Conservation (phyloP, 495 filamentous ascomycete genomes). For the Coniosporium apollinis region DNA sequence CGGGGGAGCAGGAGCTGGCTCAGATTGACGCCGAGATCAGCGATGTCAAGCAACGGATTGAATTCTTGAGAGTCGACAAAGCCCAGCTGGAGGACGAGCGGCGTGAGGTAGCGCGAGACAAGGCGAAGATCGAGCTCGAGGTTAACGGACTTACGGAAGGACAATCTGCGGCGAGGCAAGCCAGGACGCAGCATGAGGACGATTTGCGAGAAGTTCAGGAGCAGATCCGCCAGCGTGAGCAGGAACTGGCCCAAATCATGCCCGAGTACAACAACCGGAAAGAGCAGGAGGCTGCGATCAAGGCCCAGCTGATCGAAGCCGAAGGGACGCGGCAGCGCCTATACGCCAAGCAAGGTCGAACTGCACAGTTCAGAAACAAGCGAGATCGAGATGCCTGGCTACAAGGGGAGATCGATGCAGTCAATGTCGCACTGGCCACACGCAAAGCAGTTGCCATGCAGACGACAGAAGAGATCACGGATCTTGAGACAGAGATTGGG, state of each 20-base stretch:
- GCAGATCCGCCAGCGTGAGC: conserved; percentile 60
- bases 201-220: conserved; percentile 57
- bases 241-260: conserved; percentile 50
- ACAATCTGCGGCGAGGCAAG: conserved; percentile 59
- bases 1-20: conserved; percentile 66
- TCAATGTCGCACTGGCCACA: conserved; percentile 52
- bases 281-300: conserved; percentile 51
- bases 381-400: conserved; percentile 75
- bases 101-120: conserved; percentile 54
- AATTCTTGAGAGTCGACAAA: conserved; percentile 77
- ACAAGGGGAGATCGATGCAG: conserved; percentile 63
- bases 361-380: conserved; percentile 73
- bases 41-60: conserved; percentile 62
- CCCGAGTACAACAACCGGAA: conserved; percentile 62
- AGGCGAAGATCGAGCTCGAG: conserved; percentile 72
- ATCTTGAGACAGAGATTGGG: conserved; percentile 52
- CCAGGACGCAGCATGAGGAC: conserved; percentile 47
- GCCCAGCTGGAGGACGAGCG: conserved; percentile 79
- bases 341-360: conserved; percentile 89
- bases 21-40: conserved; percentile 62
- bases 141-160: conserved; percentile 66
- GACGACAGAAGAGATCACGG: conserved; percentile 68
- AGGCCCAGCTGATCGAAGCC: conserved; percentile 53
- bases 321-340: conserved; percentile 62
- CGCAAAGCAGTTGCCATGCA: conserved; percentile 69